Base-by-base conservation (phyloP, 768 basidiomycete species). In the Termitomyces sp. region DNA sequence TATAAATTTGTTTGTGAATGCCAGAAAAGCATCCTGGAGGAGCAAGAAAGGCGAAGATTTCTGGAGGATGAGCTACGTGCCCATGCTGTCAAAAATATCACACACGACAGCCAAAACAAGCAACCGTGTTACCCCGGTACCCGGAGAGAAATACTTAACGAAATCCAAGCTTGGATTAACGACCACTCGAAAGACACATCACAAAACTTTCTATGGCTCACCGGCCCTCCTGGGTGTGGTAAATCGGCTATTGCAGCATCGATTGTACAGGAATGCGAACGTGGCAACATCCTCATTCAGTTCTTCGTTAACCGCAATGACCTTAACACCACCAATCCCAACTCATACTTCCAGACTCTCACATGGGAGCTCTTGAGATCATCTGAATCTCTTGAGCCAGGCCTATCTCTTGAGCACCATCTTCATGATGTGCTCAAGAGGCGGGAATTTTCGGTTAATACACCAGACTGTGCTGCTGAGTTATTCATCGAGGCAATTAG, bases 291-390 rank as follows among this genome's bases (percentile, higher is more conserved):
- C 11, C 44, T 62, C 10, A 54, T 53, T 59, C 38, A 40, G 8
- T 40, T 40, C n/a, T 40, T 40, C 7, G 58, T 62, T 34, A 59
- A 62, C 44, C 53, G 51, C 31, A 59, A 59, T 38, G 47, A 57
- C 31, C 50, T 31, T 11, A 48, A 57, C 19, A 61, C 58, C 6
- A 61, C 57, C 19, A 53, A 65, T 35, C 62, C 62, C 1, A 56
- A 49, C 27, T 45, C 40, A 14, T 63, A 61, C 35, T 61, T 63
- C n/a, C 64, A 58, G 6, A 61, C 64, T 9, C 52, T 63, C 27
- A 60, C 62, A 0, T 44, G 52, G 2, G 55, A 63, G 17, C 46
- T 65, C 16, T 63, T 11, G 46, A 48, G 21, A n/a, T n/a, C n/a
- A n/a, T n/a, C n/a, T n/a, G n/a, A n/a, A n/a, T n/a, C n/a, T n/a